phyloP scores from a whole-genome alignment of 345 rosid genomes.

The Salix dunnii region DNA sequence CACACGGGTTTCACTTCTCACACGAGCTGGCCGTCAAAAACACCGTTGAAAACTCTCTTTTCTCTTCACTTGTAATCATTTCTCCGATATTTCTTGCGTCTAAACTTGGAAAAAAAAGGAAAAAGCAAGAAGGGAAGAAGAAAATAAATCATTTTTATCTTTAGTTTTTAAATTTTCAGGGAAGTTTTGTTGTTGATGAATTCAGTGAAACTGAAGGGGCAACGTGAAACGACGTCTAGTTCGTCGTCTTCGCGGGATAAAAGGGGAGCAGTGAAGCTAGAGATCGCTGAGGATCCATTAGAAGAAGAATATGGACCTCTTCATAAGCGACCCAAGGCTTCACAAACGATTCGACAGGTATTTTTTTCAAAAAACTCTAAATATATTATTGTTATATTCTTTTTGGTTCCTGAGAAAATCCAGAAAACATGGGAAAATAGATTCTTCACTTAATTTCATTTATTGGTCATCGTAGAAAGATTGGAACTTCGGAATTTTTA shows the following conservation, averaged over 20 bases:
- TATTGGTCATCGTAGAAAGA: neutral
- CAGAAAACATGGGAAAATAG: neutral
- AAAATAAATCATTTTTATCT: neutral
- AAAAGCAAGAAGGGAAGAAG: neutral
- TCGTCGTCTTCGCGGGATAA: slow-evolving; percentile 28
- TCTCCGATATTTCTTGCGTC: slow-evolving; percentile 20
- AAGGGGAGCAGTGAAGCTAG: slow-evolving; percentile 74
- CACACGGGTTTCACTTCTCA: slow-evolving; percentile 16
- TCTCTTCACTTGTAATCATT: neutral
- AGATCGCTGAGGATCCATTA: slow-evolving; percentile 65
- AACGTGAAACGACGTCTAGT: slow-evolving; percentile 33
- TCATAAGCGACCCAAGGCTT: slow-evolving; percentile 65
- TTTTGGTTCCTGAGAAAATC: slow-evolving; percentile 9
- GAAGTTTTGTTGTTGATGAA: slow-evolving; percentile 57
- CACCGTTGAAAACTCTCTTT: slow-evolving; percentile 21
- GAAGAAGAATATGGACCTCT: slow-evolving; percentile 72
- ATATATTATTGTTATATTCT: neutral
- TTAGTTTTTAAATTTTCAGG: no score
- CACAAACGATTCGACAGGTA: slow-evolving; percentile 41
- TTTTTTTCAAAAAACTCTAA: neutral
- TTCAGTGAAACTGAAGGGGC: slow-evolving; percentile 52
- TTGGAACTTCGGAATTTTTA: no score
- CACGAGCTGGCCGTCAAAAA: slow-evolving; percentile 36
- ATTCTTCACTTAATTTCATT: neutral
- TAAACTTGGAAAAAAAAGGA: neutral